Evolutionary conservation across 2,329 filamentous ascomycete genomes (phyloP), one percentile per base, ranked within the genome.

Genomic region (Aspergillus flavus): DNA sequence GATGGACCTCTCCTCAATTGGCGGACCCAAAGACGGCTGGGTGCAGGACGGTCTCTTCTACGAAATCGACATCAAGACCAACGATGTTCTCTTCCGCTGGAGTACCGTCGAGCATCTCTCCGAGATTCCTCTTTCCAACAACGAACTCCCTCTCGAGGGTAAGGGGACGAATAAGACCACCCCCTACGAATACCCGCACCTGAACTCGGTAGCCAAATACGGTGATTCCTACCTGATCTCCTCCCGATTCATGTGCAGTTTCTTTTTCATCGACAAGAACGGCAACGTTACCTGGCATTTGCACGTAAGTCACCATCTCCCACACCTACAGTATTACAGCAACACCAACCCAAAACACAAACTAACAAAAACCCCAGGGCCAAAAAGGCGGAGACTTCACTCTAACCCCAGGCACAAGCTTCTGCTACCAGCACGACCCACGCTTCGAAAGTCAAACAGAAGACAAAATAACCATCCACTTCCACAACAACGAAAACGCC

Each of bases 361-460:
- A 59, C 30, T 56, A 48, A 61, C 32, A 39, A 59, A 43, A 56
- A 26, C 23, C 1, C 30, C 43, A 72, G 71, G 70, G 70, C 32
- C 67, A 65, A 62, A 68, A 65, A 50, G 71, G 71, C 39, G 71
- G 69, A 34, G 68, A 71, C 56, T 74, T 73, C 55, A 50, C 64
- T 6, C 61, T 68, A 6, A 61, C 59, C 23, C 59, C 65, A 3
- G 66, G 62, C 4, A 60, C 65, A 12, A 69, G 58, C 19, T 75
- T 73, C 60, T 69, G 67, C 56, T 75, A 70, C 61, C 73, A 76
- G 58, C 74, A 76, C 60, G 64, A 77, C 61, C 70, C 72, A 2
- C 74, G 77, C n/a, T 66, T 77, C 45, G 63, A 69, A 43, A 65
- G 68, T 21, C 69, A 74, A 41, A 71, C 71, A 21, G 61, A 69